A percentile compares a stretch with the other conserved stretches of the same genome.
These are phyloP conservation scores for Cutaneotrichosporon sp. DNA, from an alignment of 1,284 basidiomycete species.

Conservation along the genomic window DNA sequence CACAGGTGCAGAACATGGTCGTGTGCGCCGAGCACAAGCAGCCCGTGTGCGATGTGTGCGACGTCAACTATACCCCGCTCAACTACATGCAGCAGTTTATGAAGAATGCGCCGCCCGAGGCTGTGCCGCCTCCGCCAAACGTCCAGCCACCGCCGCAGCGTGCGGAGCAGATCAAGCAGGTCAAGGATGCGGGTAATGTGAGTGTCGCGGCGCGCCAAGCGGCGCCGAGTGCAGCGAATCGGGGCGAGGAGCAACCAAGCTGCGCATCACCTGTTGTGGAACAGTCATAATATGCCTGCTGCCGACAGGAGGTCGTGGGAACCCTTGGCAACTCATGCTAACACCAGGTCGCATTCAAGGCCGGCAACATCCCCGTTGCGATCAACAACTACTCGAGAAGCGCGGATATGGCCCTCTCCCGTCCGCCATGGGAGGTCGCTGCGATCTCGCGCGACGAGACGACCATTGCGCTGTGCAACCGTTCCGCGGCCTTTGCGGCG, in stretches of 20 bases:
- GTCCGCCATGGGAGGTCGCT: slow-evolving; percentile 86
- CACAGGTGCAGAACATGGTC: slow-evolving; percentile 34
- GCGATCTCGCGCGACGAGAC: slow-evolving; percentile 84
- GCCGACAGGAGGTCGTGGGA: neutral
- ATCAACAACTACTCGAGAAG: slow-evolving; percentile 82
- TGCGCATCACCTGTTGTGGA: too few species aligned
- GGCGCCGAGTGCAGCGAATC: neutral
- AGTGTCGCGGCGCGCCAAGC: too few species aligned
- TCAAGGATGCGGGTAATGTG: slow-evolving; percentile 90
- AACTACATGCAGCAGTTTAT: slow-evolving; percentile 71
- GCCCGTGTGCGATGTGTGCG: slow-evolving; percentile 70
- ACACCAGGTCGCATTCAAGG: slow-evolving; percentile 71
- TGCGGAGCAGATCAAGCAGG: slow-evolving; percentile 66
- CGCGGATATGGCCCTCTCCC: slow-evolving; percentile 73
- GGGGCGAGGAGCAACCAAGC: neutral
- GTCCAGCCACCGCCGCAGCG: slow-evolving; percentile 66
- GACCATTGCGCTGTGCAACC: slow-evolving; percentile 82
- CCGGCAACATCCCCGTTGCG: slow-evolving; percentile 69
- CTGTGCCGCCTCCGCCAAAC: slow-evolving; percentile 76
- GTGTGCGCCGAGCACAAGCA: slow-evolving; percentile 65
- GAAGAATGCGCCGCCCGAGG: slow-evolving; percentile 63
- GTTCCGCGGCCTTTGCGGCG: slow-evolving; percentile 80
- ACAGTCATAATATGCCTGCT: slow-evolving; percentile 2
- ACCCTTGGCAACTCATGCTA: slow-evolving; percentile 7
- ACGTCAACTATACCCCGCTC: slow-evolving; percentile 66